Percentiles rank a stretch among this genome's conserved stretches.
These are phyloP conservation scores for Boechera divaricarpa DNA, from an alignment of 345 rosid genomes.

Conservation along the genomic window DNA sequence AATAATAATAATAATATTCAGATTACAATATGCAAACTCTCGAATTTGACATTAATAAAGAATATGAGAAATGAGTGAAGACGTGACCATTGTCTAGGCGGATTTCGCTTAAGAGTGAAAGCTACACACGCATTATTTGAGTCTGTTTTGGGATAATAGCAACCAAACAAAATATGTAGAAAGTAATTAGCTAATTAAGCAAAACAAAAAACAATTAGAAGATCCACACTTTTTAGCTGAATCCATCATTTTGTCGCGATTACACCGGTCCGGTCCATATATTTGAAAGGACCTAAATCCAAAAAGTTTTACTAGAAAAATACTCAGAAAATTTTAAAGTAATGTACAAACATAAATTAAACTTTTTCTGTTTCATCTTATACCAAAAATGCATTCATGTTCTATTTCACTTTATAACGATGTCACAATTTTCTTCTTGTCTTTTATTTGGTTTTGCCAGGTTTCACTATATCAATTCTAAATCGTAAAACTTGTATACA, in stretches of 20 bases:
- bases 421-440: neutral
- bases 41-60: neutral
- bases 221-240: slow-evolving; percentile 5
- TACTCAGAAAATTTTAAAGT: neutral
- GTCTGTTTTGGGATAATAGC: slow-evolving; percentile 18
- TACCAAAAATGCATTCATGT: slow-evolving; percentile 1
- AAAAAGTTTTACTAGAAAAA: neutral
- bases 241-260: neutral
- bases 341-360: neutral
- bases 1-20: neutral
- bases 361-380: neutral
- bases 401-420: neutral
- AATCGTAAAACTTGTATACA: neutral
- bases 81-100: slow-evolving; percentile 38
- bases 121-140: slow-evolving; percentile 24
- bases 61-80: slow-evolving; percentile 23
- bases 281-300: neutral
- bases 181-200: neutral
- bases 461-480: neutral
- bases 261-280: neutral
- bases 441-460: neutral
- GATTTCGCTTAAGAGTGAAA: slow-evolving; percentile 33
- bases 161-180: neutral
- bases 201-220: neutral
- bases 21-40: neutral